Conservation (phyloP, 768 basidiomycete species). For the Cystobasidium ongulense region DNA sequence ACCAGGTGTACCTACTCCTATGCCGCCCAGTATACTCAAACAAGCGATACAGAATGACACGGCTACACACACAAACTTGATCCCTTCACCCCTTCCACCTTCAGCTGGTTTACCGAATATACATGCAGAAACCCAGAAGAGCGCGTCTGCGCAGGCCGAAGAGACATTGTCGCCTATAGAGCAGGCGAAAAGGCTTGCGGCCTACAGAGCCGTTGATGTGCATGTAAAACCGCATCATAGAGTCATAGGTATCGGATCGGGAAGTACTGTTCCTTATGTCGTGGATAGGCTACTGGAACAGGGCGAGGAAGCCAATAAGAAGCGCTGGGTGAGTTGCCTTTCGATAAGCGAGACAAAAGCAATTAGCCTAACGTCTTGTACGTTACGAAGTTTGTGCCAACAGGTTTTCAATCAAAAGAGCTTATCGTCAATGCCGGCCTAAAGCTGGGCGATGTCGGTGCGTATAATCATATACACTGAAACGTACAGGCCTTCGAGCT, state of each 20-base stretch:
- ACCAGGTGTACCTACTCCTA: not conserved
- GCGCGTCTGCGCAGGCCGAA: not conserved
- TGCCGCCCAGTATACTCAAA: not conserved
- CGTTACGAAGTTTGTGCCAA: conserved; percentile 50
- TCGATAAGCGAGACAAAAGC: not conserved
- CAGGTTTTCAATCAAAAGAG: conserved; percentile 89
- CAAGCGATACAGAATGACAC: not conserved
- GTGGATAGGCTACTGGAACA: conserved; percentile 87
- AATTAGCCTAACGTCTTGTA: not conserved
- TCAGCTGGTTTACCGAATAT: not conserved
- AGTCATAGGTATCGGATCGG: conserved; percentile 51
- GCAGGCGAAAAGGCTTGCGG: conserved; percentile 79
- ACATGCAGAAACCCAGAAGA: not conserved
- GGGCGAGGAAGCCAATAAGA: conserved; percentile 61
- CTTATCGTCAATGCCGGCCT: conserved; percentile 66
- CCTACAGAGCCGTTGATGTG: conserved; percentile 84
- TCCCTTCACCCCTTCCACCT: not conserved
- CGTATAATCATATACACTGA: not conserved
- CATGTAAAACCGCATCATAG: conserved; percentile 75
- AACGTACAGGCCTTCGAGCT: not conserved
- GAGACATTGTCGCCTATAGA: conserved; percentile 52
- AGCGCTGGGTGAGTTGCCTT: conserved; percentile 10
- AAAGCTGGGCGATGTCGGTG: conserved; percentile 39
- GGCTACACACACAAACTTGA: not conserved
- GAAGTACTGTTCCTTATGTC: conserved; percentile 61